These are phyloP conservation scores for Nicotiana undulata DNA, from an alignment of 257 asterid species.

Conservation along the genomic window DNA sequence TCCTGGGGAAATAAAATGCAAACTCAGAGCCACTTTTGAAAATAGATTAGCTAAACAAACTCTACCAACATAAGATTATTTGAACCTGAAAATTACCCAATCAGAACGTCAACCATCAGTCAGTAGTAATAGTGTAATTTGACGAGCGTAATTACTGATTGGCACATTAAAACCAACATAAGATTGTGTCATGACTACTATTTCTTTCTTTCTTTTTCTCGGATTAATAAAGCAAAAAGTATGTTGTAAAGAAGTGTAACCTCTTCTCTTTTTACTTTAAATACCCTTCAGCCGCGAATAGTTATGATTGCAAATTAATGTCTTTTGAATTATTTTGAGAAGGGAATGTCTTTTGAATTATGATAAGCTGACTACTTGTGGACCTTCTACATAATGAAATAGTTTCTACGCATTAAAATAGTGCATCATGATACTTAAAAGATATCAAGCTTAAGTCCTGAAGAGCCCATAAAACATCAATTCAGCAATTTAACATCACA, in stretches of 20 bases:
- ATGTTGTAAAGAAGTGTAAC: neutral
- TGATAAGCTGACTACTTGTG: neutral
- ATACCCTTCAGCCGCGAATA: neutral
- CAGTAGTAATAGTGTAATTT: neutral
- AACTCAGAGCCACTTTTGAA: neutral
- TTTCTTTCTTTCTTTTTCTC: neutral
- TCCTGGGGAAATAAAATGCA: conserved; percentile 8
- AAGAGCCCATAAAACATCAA: neutral
- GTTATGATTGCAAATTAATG: neutral
- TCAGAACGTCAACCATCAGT: neutral
- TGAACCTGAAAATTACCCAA: neutral
- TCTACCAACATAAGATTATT: neutral
- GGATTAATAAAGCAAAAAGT: neutral
- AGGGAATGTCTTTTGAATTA: neutral
- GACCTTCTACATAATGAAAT: neutral
- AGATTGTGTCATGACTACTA: neutral
- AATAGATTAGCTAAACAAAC: neutral
- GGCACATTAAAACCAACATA: neutral
- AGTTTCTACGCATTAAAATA: neutral
- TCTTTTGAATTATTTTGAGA: no score
- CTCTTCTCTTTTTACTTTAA: neutral
- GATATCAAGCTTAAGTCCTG: neutral
- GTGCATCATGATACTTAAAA: neutral
- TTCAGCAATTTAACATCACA: neutral
- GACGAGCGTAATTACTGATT: neutral